Evolutionary conservation across 306 rosid species (phyloP).

Genomic region (Vigna radiata): DNA sequence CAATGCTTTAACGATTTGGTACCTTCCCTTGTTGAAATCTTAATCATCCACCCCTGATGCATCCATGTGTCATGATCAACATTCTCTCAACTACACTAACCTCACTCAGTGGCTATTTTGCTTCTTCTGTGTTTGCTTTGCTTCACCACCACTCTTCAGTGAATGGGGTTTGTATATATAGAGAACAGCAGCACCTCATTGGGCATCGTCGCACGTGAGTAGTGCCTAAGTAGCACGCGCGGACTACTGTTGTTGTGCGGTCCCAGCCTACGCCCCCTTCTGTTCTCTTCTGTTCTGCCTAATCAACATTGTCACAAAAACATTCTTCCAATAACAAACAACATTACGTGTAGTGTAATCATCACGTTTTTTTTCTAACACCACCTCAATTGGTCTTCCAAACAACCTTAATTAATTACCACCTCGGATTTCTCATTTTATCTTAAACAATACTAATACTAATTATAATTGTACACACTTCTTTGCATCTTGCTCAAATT

Average conservation of each 20-base stretch:
- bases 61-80: constrained; percentile 20
- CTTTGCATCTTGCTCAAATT: neutral
- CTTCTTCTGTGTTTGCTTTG: constrained; percentile 43
- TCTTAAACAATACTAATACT: neutral
- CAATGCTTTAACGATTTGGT: constrained; percentile 16
- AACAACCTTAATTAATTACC: constrained; percentile 2
- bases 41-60: constrained; percentile 4
- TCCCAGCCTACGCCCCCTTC: constrained; percentile 34
- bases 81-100: neutral
- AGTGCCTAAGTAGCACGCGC: constrained; percentile 65
- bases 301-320: constrained; percentile 35
- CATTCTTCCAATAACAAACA: constrained; percentile 25
- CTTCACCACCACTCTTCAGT: constrained; percentile 38
- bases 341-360: constrained; percentile 36
- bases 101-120: neutral
- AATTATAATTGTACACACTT: neutral
- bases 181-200: neutral
- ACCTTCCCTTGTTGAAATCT: constrained; percentile 29
- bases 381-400: neutral
- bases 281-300: constrained; percentile 37
- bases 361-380: constrained; percentile 6
- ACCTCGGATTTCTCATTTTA: neutral
- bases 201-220: constrained; percentile 62
- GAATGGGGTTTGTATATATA: constrained; percentile 47
- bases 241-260: constrained; percentile 53